These are phyloP conservation scores for Microascus cirrosus DNA, from an alignment of 2,329 filamentous ascomycete genomes.

Conservation along the genomic window DNA sequence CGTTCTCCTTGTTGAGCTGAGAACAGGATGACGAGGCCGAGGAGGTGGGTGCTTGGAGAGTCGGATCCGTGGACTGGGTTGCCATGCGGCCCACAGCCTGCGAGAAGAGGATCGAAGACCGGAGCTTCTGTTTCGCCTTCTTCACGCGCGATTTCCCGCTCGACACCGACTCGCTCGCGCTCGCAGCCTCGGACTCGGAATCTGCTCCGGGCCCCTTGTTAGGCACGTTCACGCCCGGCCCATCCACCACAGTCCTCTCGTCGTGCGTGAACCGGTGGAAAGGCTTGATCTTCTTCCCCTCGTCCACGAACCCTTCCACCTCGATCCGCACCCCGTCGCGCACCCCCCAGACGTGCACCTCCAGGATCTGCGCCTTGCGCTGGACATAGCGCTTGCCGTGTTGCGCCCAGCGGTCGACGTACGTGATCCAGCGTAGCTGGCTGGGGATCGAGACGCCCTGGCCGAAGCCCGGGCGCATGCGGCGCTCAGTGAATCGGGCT, in stretches of 20 bases:
- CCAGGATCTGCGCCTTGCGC: conserved; percentile 69
- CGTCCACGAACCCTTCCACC: conserved; percentile 77
- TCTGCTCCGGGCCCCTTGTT: conserved; percentile 31
- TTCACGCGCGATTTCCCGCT: background rate
- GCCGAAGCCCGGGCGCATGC: conserved; percentile 86
- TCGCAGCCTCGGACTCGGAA: background rate
- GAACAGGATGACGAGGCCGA: background rate
- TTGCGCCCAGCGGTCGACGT: conserved; percentile 77
- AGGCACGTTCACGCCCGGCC: conserved; percentile 36
- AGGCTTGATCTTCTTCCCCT: conserved; percentile 73
- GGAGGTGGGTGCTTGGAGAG: background rate
- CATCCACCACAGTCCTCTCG: conserved; percentile 61
- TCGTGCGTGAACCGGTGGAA: conserved; percentile 69
- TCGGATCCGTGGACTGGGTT: background rate
- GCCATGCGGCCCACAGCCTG: background rate
- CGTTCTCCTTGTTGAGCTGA: background rate
- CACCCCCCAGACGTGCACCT: conserved; percentile 84
- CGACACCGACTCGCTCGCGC: background rate
- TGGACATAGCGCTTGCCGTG: conserved; percentile 72
- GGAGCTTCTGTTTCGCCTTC: background rate
- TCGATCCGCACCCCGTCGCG: conserved; percentile 79
- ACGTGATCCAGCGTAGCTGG: conserved; percentile 76
- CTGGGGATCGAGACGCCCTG: conserved; percentile 87
- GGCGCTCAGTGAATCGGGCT: conserved; percentile 57
- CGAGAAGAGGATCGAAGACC: background rate